These are phyloP conservation scores for Nematodospora anomalae DNA, from an alignment of 1,139 yeast species.

Conservation along the genomic window DNA sequence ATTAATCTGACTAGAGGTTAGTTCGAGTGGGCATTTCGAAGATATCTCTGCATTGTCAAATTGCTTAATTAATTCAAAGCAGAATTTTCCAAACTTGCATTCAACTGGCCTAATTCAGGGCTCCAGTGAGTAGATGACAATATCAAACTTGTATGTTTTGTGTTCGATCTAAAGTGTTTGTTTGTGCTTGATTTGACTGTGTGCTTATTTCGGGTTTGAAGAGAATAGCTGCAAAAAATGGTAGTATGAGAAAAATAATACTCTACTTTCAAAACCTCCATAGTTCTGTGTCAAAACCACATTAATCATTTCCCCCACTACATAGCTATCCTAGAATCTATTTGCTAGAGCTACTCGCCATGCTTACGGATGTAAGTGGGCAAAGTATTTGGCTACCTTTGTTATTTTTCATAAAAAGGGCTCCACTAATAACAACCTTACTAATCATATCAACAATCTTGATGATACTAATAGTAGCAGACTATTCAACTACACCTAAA, in stretches of 20 bases:
- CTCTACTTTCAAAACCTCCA: neutral
- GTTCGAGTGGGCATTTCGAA: no score
- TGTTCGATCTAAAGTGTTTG: no score
- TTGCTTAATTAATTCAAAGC: no score
- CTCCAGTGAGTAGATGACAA: no score
- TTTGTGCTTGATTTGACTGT: neutral
- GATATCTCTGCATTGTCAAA: no score
- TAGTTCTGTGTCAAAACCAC: neutral
- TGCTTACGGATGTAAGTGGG: constrained; percentile 3
- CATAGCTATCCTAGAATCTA: neutral
- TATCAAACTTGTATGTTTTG: no score
- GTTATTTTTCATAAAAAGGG: neutral
- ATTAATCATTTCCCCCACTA: neutral
- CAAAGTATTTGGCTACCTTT: constrained; percentile 4
- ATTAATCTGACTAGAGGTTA: no score
- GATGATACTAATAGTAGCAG: neutral
- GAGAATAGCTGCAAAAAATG: neutral
- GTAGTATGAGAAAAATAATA: neutral
- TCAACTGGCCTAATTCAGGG: no score
- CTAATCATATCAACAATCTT: neutral
- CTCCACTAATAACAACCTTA: neutral
- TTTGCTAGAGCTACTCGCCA: constrained; percentile 3
- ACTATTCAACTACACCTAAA: constrained; percentile 1
- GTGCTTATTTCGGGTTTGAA: no score
- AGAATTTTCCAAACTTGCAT: no score